Evolutionary conservation across 169 alveolate genomes (phyloP), one percentile per base, ranked within the genome.

Genomic region (Toxoplasma gondii): DNA sequence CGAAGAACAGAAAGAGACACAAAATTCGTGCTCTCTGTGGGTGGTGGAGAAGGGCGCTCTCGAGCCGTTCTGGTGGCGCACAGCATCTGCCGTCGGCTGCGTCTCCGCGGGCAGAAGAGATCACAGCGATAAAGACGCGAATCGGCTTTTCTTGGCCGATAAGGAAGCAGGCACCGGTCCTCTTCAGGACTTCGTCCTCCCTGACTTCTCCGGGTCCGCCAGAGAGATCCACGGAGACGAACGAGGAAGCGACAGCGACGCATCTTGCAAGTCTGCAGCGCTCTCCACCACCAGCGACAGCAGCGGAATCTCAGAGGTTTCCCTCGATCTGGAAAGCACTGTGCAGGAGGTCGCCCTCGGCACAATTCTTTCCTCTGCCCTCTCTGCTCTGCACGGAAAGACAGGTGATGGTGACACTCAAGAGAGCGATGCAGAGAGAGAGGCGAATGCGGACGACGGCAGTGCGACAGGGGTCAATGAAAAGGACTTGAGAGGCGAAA

Each of bases 1-100:
- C 4, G 58, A 49, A 12, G 58, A 49, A 7, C 58, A 4, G 12
- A 4, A 64, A 7, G 74, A 64, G 22, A 31, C 4, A 16, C 34
- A 19, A 27, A 64, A 27, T 19, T 1, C 34, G 34, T 1, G 7
- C n/a, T 27, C 74, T 4, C 4, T 1, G 74, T 34, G 49, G 84
- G 45, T 36, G n/a, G 44, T 74, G 16, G 84, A 74, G n/a, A 36
- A 36, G 49, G 84, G 84, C 43, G 84, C 44, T 16, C n/a, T 74
- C 45, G 84, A 74, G 84, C 84, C 84, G 84, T 74, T 74, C 43
- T 74, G 84, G 84, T 74, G 84, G 84, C 39, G 84, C 16, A 44
- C 84, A 1, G 19, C 39, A 12, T 10, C 39, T 44, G 38, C 41
- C 44, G 2, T 34, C 84, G 45, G 74, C n/a, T 27, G n/a, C 29